Percentiles rank a stretch among this genome's conserved stretches.
These are phyloP conservation scores for Xenoacremonium recifei DNA, from an alignment of 2,329 filamentous ascomycete species.

Conservation along the genomic window DNA sequence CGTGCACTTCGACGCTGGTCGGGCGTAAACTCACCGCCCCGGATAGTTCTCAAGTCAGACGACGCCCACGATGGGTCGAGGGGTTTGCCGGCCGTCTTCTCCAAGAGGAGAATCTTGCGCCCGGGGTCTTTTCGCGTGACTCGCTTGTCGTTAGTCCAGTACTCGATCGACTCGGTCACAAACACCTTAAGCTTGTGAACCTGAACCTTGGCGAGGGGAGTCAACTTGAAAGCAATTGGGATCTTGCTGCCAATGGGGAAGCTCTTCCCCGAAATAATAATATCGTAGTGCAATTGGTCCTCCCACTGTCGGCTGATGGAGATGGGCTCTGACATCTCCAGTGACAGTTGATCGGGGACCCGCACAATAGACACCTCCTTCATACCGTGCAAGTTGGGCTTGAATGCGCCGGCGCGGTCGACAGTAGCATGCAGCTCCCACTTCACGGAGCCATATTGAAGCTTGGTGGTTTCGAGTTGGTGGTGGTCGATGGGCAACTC, in stretches of 20 bases:
- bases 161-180: conserved; percentile 86
- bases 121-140: conserved; percentile 83
- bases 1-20: conserved; percentile 48
- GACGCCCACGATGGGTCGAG: conserved; percentile 71
- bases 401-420: conserved; percentile 85
- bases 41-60: conserved; percentile 73
- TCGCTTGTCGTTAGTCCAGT: conserved; percentile 82
- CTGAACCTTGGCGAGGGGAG: conserved; percentile 88
- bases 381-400: conserved; percentile 77
- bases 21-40: conserved; percentile 72
- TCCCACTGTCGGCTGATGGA: conserved; percentile 94
- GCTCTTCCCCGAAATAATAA: conserved; percentile 92
- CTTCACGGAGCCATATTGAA: conserved; percentile 81
- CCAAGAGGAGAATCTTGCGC: conserved; percentile 80
- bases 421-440: conserved; percentile 86
- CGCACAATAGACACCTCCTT: conserved; percentile 84
- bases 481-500: conserved; percentile 88
- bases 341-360: conserved; percentile 80
- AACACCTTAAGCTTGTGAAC: conserved; percentile 91
- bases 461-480: conserved; percentile 82
- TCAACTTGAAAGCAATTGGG: conserved; percentile 91
- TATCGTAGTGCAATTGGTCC: conserved; percentile 92
- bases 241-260: conserved; percentile 87
- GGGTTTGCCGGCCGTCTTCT: conserved; percentile 80
- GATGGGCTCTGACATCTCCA: conserved; percentile 90